Conservation (phyloP, 345 rosid species). For the Jatropha curcas region DNA sequence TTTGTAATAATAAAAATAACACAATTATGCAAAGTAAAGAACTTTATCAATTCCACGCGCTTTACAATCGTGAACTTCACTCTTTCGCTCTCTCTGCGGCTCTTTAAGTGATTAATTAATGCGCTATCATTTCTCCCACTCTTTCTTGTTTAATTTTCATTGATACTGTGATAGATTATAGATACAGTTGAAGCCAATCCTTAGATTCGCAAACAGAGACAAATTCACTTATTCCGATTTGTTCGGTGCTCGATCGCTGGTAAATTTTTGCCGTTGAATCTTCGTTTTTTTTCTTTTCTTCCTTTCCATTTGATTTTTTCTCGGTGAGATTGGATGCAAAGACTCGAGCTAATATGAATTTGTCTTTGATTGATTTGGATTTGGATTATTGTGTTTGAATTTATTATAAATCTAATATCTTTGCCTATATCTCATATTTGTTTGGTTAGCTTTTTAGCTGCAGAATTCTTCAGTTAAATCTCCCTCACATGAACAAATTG, state of each 20-base stretch:
- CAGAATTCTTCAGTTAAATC: neutral
- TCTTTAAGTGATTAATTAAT: too few relatives aligned
- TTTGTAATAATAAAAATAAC: too few relatives aligned
- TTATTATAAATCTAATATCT: neutral
- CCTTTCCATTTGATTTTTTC: neutral
- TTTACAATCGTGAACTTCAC: too few relatives aligned
- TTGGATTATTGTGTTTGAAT: neutral
- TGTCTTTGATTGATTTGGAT: neutral
- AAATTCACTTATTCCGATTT: too few relatives aligned
- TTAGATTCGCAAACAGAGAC: too few relatives aligned
- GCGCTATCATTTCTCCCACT: too few relatives aligned
- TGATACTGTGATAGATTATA: too few relatives aligned
- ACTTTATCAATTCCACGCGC: too few relatives aligned
- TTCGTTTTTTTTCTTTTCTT: neutral
- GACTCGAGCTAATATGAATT: neutral
- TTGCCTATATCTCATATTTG: neutral
- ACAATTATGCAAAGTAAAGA: too few relatives aligned
- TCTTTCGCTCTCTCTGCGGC: too few relatives aligned
- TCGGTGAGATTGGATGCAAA: neutral
- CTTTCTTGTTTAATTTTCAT: too few relatives aligned
- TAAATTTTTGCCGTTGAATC: slow-evolving; percentile 2
- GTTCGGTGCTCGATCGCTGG: neutral
- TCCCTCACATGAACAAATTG: neutral
- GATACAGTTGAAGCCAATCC: too few relatives aligned
- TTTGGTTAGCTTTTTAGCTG: neutral